Percentiles rank a stretch among this genome's conserved stretches.
Conservation (phyloP, 192 early-diverging fungal genomes). For the Podila epigama region DNA sequence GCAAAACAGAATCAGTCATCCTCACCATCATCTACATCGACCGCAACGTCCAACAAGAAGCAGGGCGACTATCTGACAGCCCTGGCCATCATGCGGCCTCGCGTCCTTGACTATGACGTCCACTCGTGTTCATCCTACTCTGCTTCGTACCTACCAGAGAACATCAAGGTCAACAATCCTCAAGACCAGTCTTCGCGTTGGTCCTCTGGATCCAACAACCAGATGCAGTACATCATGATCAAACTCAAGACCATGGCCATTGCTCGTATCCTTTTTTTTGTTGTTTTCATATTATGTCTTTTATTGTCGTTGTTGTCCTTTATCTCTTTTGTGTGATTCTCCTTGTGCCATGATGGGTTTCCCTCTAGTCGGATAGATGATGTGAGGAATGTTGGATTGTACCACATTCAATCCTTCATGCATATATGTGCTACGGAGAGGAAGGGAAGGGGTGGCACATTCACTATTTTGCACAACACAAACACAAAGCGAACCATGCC, state of each 20-base stretch:
- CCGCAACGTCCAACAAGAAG: conserved; percentile 8
- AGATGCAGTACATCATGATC: conserved; percentile 91
- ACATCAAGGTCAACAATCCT: conserved; percentile 85
- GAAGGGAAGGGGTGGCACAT: too few species aligned
- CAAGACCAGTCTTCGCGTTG: conserved; percentile 91
- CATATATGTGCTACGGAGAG: too few species aligned
- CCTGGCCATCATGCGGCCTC: conserved; percentile 42
- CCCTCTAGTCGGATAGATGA: neutral
- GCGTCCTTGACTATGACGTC: conserved; percentile 64
- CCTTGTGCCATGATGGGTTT: neutral
- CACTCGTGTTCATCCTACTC: conserved; percentile 84
- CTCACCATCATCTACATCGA: neutral
- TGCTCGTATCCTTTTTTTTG: conserved; percentile 70
- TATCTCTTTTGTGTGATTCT: neutral
- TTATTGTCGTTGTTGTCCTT: neutral
- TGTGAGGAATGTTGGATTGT: too few species aligned
- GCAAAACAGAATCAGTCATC: neutral
- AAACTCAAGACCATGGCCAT: conserved; percentile 86
- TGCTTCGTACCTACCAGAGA: conserved; percentile 82
- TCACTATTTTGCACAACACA: too few species aligned
- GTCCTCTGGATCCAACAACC: conserved; percentile 87
- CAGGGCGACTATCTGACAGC: conserved; percentile 46
- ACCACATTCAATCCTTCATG: too few species aligned
- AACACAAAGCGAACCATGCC: too few species aligned
- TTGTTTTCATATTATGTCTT: neutral